phyloP scores from a whole-genome alignment of 257 asterid genomes.

The Primulina tabacum region DNA sequence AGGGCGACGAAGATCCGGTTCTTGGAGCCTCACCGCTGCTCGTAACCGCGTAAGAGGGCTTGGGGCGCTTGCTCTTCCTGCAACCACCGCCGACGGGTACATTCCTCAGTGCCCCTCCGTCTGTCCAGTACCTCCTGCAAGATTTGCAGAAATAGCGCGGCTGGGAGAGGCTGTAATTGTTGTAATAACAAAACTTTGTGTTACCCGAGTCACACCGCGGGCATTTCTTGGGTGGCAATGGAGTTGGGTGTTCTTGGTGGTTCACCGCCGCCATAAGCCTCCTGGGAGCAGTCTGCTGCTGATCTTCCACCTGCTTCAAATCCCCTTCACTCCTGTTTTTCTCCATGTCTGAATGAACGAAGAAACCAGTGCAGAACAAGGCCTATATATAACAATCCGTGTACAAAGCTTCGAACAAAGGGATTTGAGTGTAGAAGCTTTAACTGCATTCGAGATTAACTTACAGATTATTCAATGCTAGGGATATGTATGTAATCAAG shows the following conservation, averaged over 20 bases:
- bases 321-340: conserved; percentile 23
- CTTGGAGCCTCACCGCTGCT: conserved; percentile 26
- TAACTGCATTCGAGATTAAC: conserved; percentile 25
- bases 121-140: conserved; percentile 42
- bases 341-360: conserved; percentile 28
- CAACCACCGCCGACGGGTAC: conserved; percentile 39
- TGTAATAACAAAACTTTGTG: conserved; percentile 38
- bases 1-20: conserved; percentile 10
- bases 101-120: conserved; percentile 40
- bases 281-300: conserved; percentile 22
- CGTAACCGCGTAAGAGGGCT: conserved; percentile 6
- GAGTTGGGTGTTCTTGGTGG: conserved; percentile 19
- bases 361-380: neutral
- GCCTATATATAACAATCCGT: conserved; percentile 21
- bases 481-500: conserved; percentile 34
- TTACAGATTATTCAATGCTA: conserved; percentile 27
- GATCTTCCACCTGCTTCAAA: conserved; percentile 23
- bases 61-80: conserved; percentile 29
- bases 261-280: conserved; percentile 30
- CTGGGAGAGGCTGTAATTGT: conserved; percentile 35
- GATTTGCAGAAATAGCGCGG: conserved; percentile 38
- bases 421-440: conserved; percentile 26
- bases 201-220: conserved; percentile 37
- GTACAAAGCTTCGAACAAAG: neutral
- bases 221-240: conserved; percentile 26